Evolutionary conservation across 768 basidiomycete genomes (phyloP).

Genomic region (Trametes villosa): DNA sequence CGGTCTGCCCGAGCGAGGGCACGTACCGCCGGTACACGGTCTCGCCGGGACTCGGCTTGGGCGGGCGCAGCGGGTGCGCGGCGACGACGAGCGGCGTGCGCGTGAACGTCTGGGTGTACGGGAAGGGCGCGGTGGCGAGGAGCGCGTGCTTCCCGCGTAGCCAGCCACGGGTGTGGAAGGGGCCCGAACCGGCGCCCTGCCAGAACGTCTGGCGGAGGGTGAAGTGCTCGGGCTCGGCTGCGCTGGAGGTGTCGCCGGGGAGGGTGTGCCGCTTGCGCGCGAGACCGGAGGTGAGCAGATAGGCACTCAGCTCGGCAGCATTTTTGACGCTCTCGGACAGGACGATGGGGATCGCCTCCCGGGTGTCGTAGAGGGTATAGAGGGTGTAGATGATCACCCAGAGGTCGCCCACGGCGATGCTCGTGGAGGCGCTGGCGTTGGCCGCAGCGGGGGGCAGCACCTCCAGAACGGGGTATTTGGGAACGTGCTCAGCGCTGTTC

Average conservation of each 20-base stretch:
- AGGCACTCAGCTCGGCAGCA: constrained; percentile 37
- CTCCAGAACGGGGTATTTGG: constrained; percentile 24
- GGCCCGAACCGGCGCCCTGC: constrained; percentile 51
- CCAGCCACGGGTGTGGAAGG: constrained; percentile 37
- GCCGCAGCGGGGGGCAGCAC: constrained; percentile 9
- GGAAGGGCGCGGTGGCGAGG: constrained; percentile 37
- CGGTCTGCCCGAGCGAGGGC: constrained; percentile 39
- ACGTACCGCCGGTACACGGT: constrained; percentile 45
- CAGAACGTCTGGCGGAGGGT: constrained; percentile 50
- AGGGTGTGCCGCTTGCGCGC: constrained; percentile 25
- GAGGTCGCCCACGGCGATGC: constrained; percentile 36
- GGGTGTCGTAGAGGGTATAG: constrained; percentile 42
- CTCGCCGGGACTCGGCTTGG: constrained; percentile 47
- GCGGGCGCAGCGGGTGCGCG: constrained; percentile 55
- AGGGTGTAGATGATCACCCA: constrained; percentile 50
- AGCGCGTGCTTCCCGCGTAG: constrained; percentile 37
- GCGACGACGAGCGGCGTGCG: constrained; percentile 50
- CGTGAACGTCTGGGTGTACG: constrained; percentile 46
- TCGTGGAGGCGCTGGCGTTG: constrained; percentile 5
- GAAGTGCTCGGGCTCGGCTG: constrained; percentile 37
- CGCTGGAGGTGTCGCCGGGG: constrained; percentile 13
- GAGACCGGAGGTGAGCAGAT: constrained; percentile 46
- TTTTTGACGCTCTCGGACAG: constrained; percentile 37
- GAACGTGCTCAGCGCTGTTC: constrained; percentile 21
- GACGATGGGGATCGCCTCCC: constrained; percentile 47